A percentile compares a stretch with the other conserved stretches of the same genome.
These are phyloP conservation scores for Ustulina deusta DNA, from an alignment of 2,329 filamentous ascomycete species.

Conservation along the genomic window DNA sequence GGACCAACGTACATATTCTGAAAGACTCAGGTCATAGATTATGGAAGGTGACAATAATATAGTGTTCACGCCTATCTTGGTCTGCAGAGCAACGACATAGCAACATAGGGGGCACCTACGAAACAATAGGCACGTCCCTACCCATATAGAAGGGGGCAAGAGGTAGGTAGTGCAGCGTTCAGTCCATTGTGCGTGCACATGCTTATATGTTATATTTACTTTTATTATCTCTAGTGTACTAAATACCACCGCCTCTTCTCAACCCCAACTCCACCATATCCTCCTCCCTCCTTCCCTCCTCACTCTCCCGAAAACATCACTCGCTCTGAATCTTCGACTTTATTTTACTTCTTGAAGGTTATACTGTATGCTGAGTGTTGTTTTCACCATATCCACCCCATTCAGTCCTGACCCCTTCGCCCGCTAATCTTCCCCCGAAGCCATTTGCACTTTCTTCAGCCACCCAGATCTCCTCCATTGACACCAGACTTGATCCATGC, in stretches of 20 bases:
- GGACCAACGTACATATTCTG: not conserved
- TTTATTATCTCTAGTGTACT: not conserved
- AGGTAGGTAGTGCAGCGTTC: not conserved
- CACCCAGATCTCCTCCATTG: not conserved
- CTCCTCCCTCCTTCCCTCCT: not conserved
- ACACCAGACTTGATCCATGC: slow-evolving; percentile 3
- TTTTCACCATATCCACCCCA: not conserved
- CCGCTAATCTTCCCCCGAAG: slow-evolving; percentile 1
- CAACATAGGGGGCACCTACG: not conserved
- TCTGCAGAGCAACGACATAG: slow-evolving; percentile 9
- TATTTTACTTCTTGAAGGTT: not conserved
- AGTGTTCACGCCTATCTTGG: not conserved
- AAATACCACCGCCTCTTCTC: not conserved
- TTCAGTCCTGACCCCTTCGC: slow-evolving; percentile 1
- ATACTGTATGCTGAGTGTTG: slow-evolving; percentile 1
- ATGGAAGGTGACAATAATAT: not conserved
- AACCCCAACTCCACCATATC: not conserved
- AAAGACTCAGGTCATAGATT: not conserved
- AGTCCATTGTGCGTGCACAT: not conserved
- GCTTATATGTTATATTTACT: not conserved
- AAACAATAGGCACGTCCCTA: slow-evolving; percentile 2
- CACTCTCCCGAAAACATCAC: slow-evolving; percentile 4
- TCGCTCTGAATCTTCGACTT: not conserved
- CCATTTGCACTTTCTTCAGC: slow-evolving; percentile 5
- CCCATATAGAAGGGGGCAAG: too few species aligned